Base-by-base conservation (phyloP, 2,329 filamentous ascomycete species). In the Apiospora arundinis region DNA sequence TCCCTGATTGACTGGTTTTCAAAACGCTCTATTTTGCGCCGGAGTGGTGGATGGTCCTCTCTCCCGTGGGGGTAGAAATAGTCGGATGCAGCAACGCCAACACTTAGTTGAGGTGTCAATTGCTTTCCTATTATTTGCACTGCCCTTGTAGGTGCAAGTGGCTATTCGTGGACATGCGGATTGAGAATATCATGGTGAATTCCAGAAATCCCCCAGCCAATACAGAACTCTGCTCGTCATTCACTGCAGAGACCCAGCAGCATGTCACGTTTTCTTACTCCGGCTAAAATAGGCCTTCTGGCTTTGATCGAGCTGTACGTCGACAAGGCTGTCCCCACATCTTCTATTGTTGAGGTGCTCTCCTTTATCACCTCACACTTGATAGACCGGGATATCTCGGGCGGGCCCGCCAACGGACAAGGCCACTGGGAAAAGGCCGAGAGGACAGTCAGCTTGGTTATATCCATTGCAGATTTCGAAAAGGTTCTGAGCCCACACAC, bases 221-320 rank as follows among this genome's bases (percentile, higher is more conserved):
- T 9, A 9, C 9, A 16, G 25, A n/a, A 16, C n/a, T n/a, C 32
- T 16, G 25, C 44, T n/a, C 37, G 44, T 12, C 18, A 68, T 37
- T n/a, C 7, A 6, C 66, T n/a, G 25, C 44, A 68, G 18, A 23
- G 25, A 48, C 3, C 9, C 67, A 52, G 18, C 32, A 56, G 73
- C 18, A 97, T 95, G 92, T 89, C 92, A 77, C 92, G 93, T 71
- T 97, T 92, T 81, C 87, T 98, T 65, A 97, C 93, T n/a, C 93
- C 95, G 16, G 92, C 94, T 75, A 97, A 96, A 80, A 89, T 98
- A 75, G 92, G 92, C 78, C 87, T 98, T 32, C 88, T 98, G 70
- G 90, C 91, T 70, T 88, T 99, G 69, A 88, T 96, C 69, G 90
- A 94, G 76, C 87, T 98, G 70, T 98, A 99, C 82, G 90, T 90